phyloP scores from a whole-genome alignment of 176 grass and related monocot species.

The Oryza officinalis region DNA sequence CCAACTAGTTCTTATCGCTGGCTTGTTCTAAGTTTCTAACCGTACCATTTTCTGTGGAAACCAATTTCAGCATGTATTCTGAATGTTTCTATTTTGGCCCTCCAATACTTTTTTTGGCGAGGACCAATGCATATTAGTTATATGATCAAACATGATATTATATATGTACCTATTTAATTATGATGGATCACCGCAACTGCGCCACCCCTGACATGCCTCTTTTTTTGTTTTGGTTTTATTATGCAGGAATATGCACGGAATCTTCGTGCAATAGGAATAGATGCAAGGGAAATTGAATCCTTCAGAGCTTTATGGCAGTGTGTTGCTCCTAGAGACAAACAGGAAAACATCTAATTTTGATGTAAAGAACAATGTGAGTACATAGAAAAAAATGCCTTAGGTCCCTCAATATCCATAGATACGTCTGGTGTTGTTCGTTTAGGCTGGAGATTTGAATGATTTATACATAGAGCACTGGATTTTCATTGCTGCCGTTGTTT shows the following conservation, averaged over 20 bases:
- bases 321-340: constrained; percentile 95
- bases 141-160: not conserved
- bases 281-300: constrained; percentile 66
- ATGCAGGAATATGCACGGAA: constrained; percentile 90
- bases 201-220: not conserved
- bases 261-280: constrained; percentile 67
- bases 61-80: too few relatives aligned
- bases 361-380: constrained; percentile 40
- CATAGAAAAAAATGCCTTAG: constrained; percentile 37
- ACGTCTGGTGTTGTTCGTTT: constrained; percentile 26
- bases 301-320: constrained; percentile 85
- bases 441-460: not conserved
- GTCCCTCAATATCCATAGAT: constrained; percentile 29
- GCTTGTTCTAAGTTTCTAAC: too few relatives aligned
- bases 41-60: too few relatives aligned
- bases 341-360: constrained; percentile 72
- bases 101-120: too few relatives aligned
- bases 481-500: constrained; percentile 1
- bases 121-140: not conserved
- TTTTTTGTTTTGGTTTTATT: constrained; percentile 12
- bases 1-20: too few relatives aligned
- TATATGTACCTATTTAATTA: too few relatives aligned
- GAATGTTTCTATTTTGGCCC: too few relatives aligned
- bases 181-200: too few relatives aligned
- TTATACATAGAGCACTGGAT: constrained; percentile 34